phyloP scores from a whole-genome alignment of 129 eudicot genomes.

The Centrapalus pauciflorus region DNA sequence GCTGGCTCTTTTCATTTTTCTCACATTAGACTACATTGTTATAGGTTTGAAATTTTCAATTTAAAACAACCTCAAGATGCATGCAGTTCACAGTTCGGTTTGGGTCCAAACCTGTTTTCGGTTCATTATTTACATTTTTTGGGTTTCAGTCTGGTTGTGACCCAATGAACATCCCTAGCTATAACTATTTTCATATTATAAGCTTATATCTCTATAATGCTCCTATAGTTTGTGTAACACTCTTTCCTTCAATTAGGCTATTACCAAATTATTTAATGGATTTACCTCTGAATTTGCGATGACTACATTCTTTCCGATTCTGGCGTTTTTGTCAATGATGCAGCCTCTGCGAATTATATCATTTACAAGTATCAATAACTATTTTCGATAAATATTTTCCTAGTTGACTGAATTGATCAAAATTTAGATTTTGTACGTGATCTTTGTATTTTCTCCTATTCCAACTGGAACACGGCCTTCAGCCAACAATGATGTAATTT shows the following conservation, averaged over 20 bases:
- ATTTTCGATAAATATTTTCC: background rate
- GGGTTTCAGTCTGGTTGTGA: too few species aligned
- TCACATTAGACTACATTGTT: too few species aligned
- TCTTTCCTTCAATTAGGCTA: background rate
- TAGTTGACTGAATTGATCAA: background rate
- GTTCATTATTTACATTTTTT: too few species aligned
- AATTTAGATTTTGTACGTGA: conserved; percentile 41
- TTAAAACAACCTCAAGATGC: too few species aligned
- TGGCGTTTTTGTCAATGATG: conserved; percentile 95
- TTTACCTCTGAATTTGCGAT: conserved; percentile 92
- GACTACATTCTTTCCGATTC: conserved; percentile 88
- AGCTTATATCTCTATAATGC: background rate
- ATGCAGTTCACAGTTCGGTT: too few species aligned
- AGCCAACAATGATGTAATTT: conserved; percentile 52
- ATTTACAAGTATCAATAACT: background rate
- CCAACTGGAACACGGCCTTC: conserved; percentile 94
- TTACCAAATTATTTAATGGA: background rate
- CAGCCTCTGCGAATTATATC: conserved; percentile 53
- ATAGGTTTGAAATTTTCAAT: too few species aligned
- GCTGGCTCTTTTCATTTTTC: too few species aligned
- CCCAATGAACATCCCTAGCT: too few species aligned
- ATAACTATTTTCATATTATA: background rate
- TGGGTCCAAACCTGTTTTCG: too few species aligned
- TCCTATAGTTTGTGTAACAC: background rate
- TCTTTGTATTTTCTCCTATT: conserved; percentile 86